Evolutionary conservation across 495 filamentous ascomycete species (phyloP).

Genomic region (Aspergillus hancockii): DNA sequence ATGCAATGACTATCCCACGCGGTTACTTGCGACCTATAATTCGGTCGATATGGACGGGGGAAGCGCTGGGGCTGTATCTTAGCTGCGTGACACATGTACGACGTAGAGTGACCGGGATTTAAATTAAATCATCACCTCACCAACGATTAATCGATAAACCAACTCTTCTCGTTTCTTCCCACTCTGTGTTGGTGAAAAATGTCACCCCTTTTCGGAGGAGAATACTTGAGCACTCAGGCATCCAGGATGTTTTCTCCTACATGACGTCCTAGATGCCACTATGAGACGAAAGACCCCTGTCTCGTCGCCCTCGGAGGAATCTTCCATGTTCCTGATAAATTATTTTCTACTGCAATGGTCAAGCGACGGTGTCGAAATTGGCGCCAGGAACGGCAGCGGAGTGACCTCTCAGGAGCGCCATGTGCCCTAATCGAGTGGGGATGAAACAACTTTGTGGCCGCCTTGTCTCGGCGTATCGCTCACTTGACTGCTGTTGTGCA

Average conservation of each 20-base stretch:
- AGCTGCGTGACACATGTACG: neutral
- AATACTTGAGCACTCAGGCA: neutral
- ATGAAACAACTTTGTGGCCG: conserved; percentile 22
- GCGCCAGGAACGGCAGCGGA: conserved; percentile 26
- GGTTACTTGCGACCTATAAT: conserved; percentile 4
- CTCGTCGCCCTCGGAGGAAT: neutral
- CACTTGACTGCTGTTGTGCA: neutral
- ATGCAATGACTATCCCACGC: conserved; percentile 2
- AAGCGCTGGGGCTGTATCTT: neutral
- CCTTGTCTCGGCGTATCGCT: conserved; percentile 20
- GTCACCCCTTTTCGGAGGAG: neutral
- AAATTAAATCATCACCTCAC: neutral
- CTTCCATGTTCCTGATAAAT: conserved; percentile 3
- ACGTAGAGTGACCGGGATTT: neutral
- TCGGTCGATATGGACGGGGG: neutral
- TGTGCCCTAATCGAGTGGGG: conserved; percentile 19
- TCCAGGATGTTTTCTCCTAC: neutral
- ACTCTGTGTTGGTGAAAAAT: neutral
- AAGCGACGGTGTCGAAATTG: conserved; percentile 15
- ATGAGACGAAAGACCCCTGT: neutral
- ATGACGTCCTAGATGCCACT: neutral
- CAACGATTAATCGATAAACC: neutral
- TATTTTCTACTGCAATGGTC: conserved; percentile 5
- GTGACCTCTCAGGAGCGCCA: conserved; percentile 19
- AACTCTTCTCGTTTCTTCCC: neutral